Evolutionary conservation across 2,329 filamentous ascomycete species (phyloP), one percentile per base, ranked within the genome.

Genomic region (Pseudogymnoascus sp.): DNA sequence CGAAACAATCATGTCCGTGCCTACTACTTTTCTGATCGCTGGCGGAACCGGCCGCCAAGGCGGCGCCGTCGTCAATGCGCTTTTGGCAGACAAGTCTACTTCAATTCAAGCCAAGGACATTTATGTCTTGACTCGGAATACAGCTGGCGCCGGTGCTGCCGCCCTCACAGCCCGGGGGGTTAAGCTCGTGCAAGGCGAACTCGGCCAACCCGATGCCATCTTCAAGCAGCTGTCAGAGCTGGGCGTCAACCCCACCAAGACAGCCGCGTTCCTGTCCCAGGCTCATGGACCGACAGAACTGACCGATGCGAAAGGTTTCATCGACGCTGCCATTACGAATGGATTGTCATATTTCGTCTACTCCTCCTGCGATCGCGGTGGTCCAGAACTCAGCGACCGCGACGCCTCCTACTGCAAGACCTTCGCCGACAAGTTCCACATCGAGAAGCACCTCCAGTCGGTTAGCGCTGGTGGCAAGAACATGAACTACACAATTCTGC

Each of bases 61-160:
- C 23, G 74, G 78, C 21, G 74, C 77, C 48, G 76, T 79, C 6
- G 74, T 81, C 62, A 71, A 75, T 60, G 76, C 77, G 5, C 73
- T 82, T 36, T 72, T 81, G 13, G 66, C 67, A 57, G 16, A 68
- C 43, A 67, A 43, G 51, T 72, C 65, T 11, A 48, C n/a, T 23
- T 37, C 39, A 64, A 62, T 69, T 39, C 25, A 63, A 14, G 37
- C 68, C 65, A 78, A 78, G 66, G 77, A 77, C 13, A 83, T 89
- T 63, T 78, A 86, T 57, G 85, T 85, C 16, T 77, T 87, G 2
- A 88, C 85, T 2, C 81, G 85, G 62, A 79, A 87, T 67, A 66
- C 77, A 1, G 71, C 74, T 7, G 83, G 81, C 1, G 16, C 74
- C 0, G 73, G 74, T 0, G 82, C 85, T 1, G 75, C 83, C 71